phyloP scores from a whole-genome alignment of 352 stramenopile genomes.

The Globisporangium splendens region DNA sequence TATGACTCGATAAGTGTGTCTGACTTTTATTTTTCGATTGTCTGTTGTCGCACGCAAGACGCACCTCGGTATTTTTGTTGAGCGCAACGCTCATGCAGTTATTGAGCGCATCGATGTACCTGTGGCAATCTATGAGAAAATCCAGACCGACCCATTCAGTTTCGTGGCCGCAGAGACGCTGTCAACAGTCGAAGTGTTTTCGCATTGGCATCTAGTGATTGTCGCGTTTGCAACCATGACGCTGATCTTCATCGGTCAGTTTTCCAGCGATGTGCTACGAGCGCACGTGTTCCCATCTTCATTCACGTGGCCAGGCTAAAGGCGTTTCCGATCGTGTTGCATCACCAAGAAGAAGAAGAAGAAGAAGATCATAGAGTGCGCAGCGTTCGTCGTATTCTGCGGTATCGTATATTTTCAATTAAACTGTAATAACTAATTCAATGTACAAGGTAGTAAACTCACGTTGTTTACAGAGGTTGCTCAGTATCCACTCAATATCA shows the following conservation, averaged over 20 bases:
- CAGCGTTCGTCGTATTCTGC: no score
- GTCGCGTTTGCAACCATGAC: conserved; percentile 80
- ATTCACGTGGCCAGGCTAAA: conserved; percentile 45
- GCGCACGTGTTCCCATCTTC: conserved; percentile 56
- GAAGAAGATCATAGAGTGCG: no score
- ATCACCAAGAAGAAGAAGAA: no score
- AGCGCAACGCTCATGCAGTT: conserved; percentile 43
- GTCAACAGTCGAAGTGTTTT: conserved; percentile 80
- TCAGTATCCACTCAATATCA: no score
- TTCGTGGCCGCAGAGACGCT: conserved; percentile 85
- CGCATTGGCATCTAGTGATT: conserved; percentile 68
- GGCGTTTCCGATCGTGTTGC: background rate
- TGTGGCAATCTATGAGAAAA: conserved; percentile 64
- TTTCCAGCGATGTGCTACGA: conserved; percentile 64
- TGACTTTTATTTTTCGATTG: background rate
- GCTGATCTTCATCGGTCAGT: conserved; percentile 83
- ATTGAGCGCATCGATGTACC: conserved; percentile 68
- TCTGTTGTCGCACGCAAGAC: conserved; percentile 16
- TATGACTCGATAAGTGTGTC: background rate
- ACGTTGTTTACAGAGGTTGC: no score
- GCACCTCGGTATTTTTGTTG: conserved; percentile 56
- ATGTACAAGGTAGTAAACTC: no score
- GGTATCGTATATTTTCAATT: no score
- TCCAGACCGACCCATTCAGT: conserved; percentile 85
- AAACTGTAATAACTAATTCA: no score